Evolutionary conservation across 371 early-diverging fungal genomes (phyloP), one percentile per base, ranked within the genome.

Genomic region (Umbelopsis sp.): DNA sequence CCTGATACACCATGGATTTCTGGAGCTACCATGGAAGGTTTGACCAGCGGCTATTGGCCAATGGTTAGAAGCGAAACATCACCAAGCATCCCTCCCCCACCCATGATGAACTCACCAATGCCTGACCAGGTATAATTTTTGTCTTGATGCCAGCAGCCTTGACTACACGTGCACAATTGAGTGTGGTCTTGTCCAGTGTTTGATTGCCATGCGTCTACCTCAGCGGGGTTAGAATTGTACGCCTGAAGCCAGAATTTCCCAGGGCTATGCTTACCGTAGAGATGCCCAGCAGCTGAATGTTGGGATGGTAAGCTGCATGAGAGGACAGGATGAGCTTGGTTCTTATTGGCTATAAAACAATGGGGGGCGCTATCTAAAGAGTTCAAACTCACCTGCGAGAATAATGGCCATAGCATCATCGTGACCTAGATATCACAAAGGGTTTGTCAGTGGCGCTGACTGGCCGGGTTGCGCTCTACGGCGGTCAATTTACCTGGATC

Each of bases 361-460:
- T 12, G 37, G 25, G 2, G 76, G 52, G n/a, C 53, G 69, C 38
- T 9, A 52, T 44, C 29, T 0, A 29, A 29, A 29, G 29, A 4
- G 29, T 29, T 7, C 72, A 73, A 73, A 22, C 22, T 20, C 11
- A 25, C 75, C 79, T 11, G 70, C 69, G 6, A 79, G 68, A 8
- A 79, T 76, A n/a, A 78, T 57, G n/a, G 78, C 80, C 70, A 78
- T 57, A 3, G 79, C 75, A 63, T 78, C 79, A 51, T 79, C 79
- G 20, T 79, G 79, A 29, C 78, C 78, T 18, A 29, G n/a, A 20
- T 20, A 29, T 50, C n/a, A 18, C 18, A 18, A 44, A 18, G 12
- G 35, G 20, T 5, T 14, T 48, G 11, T 64, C 37, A 44, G 16
- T 25, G 24, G 22, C n/a, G 37, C 14, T 16, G 22, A 22, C 22